Base-by-base conservation (phyloP, 768 basidiomycete genomes). In the Bullera alba region DNA sequence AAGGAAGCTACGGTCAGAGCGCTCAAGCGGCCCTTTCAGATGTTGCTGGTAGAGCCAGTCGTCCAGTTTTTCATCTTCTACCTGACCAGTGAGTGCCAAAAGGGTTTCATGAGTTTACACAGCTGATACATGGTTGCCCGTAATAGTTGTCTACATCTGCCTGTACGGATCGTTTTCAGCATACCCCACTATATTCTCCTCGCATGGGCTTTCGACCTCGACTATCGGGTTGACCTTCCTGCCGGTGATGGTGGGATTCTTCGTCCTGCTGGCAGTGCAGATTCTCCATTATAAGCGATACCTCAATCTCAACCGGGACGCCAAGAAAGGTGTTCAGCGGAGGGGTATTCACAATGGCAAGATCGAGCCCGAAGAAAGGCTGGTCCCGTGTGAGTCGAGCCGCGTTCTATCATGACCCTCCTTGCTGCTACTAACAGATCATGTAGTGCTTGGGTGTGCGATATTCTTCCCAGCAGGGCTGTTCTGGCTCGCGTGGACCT, bases 401-500 rank as follows among this genome's bases (percentile, higher is more conserved):
- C n/a, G n/a, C n/a, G n/a, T 55, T 7, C n/a, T 39, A 7, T n/a
- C n/a, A n/a, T n/a, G n/a, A n/a, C n/a, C n/a, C 19, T 19, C 37
- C 8, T 7, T 39, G 45, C 26, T 26, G 12, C 42, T 44, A 16
- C 42, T 23, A 25, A 29, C 23, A 16, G 36, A 12, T 44, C 15
- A 15, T 36, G 25, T 19, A 61, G 59, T 61, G 8, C 47, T 61
- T 49, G 41, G 27, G 7, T 38, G 42, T n/a, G 38, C 38, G 12
- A 36, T 49, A 21, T 38, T 57, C 26, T 50, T 61, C 28, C 59
- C 59, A 3, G 42, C 42, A n/a, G 56, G 55, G 12, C 26, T 61
- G n/a, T 61, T 61, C 35, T 61, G 59, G 58, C 46, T 61, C 35
- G 59, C 59, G 5, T 61, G 59, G 59, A 61, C 59, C 1, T 61